Evolutionary conservation across 108 stramenopile species (phyloP).

Genomic region (Cyclotella choctawhatcheeana): DNA sequence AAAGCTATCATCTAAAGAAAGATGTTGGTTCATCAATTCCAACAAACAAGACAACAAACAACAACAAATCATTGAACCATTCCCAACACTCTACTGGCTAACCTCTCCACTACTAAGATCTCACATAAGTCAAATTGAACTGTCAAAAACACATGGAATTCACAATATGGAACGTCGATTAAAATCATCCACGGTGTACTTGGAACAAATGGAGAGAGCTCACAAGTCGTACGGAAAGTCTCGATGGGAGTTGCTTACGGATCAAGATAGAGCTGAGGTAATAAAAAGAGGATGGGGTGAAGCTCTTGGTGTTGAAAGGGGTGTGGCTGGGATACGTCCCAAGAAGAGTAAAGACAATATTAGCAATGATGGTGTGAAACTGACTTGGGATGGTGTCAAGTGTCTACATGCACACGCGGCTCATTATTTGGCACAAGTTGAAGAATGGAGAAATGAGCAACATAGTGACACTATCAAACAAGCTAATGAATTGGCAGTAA

Average conservation of each 20-base stretch:
- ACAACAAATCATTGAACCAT: slow-evolving; percentile 71
- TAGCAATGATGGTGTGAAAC: neutral
- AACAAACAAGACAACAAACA: slow-evolving; percentile 10
- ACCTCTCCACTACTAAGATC: slow-evolving; percentile 67
- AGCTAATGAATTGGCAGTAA: neutral
- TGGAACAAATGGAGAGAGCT: slow-evolving; percentile 74
- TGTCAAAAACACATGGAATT: slow-evolving; percentile 47
- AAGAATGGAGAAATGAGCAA: slow-evolving; percentile 49
- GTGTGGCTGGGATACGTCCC: slow-evolving; percentile 80
- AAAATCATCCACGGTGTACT: slow-evolving; percentile 23
- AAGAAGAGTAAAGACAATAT: neutral
- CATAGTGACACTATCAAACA: slow-evolving; percentile 47
- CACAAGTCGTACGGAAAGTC: slow-evolving; percentile 69
- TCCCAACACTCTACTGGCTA: slow-evolving; percentile 88
- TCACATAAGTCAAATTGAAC: slow-evolving; percentile 69
- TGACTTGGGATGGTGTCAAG: slow-evolving; percentile 56
- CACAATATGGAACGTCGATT: slow-evolving; percentile 49
- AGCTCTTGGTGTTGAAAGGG: slow-evolving; percentile 57
- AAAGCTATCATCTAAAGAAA: neutral
- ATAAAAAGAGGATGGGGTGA: slow-evolving; percentile 41
- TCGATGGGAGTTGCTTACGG: slow-evolving; percentile 60
- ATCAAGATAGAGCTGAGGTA: slow-evolving; percentile 49
- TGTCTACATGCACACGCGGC: slow-evolving; percentile 89
- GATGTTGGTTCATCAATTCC: slow-evolving; percentile 7
- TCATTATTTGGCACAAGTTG: slow-evolving; percentile 68